Percentiles rank a stretch among this genome's conserved stretches.
These are phyloP conservation scores for Monosporozyma servazzii DNA, from an alignment of 805 yeast genomes.

Conservation along the genomic window DNA sequence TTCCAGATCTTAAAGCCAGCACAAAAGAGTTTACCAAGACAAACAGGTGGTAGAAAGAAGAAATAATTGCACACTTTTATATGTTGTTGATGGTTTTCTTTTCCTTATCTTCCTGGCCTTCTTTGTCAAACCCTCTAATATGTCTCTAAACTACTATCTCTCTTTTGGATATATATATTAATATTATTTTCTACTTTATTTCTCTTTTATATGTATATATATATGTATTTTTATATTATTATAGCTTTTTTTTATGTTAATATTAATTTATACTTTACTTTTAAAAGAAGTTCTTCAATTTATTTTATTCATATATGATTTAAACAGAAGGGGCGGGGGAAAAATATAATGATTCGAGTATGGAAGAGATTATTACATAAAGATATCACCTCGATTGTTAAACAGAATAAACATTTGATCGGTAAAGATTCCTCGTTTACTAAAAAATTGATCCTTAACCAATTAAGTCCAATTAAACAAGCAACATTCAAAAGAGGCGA, in stretches of 20 bases:
- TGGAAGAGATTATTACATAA: neutral
- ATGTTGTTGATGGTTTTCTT: neutral
- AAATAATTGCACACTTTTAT: too few species aligned
- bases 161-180: neutral
- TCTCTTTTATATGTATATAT: neutral
- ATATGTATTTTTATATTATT: neutral
- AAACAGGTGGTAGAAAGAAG: constrained; percentile 30
- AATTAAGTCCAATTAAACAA: constrained; percentile 20
- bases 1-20: constrained; percentile 97
- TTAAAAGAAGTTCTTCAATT: too few species aligned
- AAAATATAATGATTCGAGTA: neutral
- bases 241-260: neutral
- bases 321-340: neutral
- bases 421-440: constrained; percentile 28
- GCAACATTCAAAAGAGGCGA: neutral
- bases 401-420: constrained; percentile 6
- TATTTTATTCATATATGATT: too few species aligned
- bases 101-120: neutral
- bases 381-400: neutral
- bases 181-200: neutral
- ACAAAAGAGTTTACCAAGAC: constrained; percentile 52
- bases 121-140: neutral
- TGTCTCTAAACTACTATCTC: neutral
- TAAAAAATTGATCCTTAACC: constrained; percentile 19
- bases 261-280: neutral